Base-by-base conservation (phyloP, 129 eudicot species). In the Flaveria robusta region DNA sequence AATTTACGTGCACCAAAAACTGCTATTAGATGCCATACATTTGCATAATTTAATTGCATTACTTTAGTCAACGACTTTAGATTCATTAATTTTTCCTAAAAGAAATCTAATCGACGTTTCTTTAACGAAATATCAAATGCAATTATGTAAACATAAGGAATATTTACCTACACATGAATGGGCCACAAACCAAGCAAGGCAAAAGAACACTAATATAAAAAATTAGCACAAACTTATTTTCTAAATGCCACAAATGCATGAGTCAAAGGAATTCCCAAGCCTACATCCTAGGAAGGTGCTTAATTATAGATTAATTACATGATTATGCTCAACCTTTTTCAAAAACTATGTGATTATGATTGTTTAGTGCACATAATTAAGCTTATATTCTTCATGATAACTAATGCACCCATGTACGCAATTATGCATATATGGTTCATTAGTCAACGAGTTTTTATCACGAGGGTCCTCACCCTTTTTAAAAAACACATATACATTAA, bases 231-330 rank as follows among this genome's bases (percentile, higher is more conserved):
- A 78, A 52, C 20, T 50, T 75, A 15, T 58, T 77, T 41, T 71
- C 23, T n/a, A 9, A 34, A 77, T 12, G 31, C 69, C 69, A 68
- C 59, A 68, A 64, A 68, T 81, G 80, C 68, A 76, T 22, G 37
- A 66, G 89, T 88, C 87, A 77, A 81, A 74, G 70, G 71, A 76
- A 79, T 83, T 80, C 81, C 79, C 45, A 74, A 80, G 68, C 83
- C 89, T 82, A 88, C 64, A 75, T 67, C 52, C 60, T 86, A 86
- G 83, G 76, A 69, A 31, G 24, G 71, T 78, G 24, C 60, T 77
- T 77, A 78, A 31, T 73, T 59, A 85, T 71, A 69, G 8, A 77
- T 72, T 68, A 77, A 58, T 54, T 62, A 46, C 66, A 62, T 66
- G 51, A 45, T 54, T 58, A 45, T 77, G 71, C 73, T 49, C 22